phyloP scores from a whole-genome alignment of 139 green algal genomes.

The Chlamydomonas applanata region DNA sequence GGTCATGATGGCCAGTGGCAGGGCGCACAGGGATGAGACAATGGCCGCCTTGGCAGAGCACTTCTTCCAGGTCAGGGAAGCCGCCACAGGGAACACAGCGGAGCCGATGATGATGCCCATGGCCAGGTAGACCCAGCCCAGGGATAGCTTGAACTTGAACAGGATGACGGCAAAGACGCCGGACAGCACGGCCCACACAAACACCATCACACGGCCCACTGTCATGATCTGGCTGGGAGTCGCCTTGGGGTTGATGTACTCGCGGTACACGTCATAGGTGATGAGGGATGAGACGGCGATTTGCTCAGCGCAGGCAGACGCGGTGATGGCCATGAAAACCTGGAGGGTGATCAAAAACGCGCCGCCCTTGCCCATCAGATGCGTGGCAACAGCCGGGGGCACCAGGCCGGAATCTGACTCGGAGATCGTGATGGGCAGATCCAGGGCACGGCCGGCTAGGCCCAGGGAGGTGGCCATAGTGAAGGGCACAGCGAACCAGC shows the following conservation, averaged over 20 bases:
- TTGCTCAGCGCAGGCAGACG: constrained; percentile 82
- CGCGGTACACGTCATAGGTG: constrained; percentile 71
- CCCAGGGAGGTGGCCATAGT: constrained; percentile 89
- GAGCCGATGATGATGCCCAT: constrained; percentile 89
- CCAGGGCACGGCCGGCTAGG: constrained; percentile 79
- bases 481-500: constrained; percentile 96
- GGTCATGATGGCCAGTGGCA: constrained; percentile 51
- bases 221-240: constrained; percentile 68
- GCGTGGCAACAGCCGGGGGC: constrained; percentile 75
- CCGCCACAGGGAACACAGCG: constrained; percentile 78
- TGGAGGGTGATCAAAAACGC: constrained; percentile 78
- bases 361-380: constrained; percentile 81
- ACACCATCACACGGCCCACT: constrained; percentile 55
- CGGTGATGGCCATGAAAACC: constrained; percentile 83
- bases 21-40: constrained; percentile 56
- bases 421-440: constrained; percentile 75
- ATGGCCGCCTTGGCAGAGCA: constrained; percentile 65
- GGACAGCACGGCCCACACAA: constrained; percentile 68
- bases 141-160: constrained; percentile 68
- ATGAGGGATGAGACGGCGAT: constrained; percentile 87
- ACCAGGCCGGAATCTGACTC: constrained; percentile 75
- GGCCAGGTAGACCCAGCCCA: constrained; percentile 80
- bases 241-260: constrained; percentile 78
- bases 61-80: constrained; percentile 75
- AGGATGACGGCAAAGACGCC: constrained; percentile 81